Percentiles rank a stretch among this genome's conserved stretches.
phyloP scores from a whole-genome alignment of 371 early-diverging fungal species.

The Umbelopsis sp. region DNA sequence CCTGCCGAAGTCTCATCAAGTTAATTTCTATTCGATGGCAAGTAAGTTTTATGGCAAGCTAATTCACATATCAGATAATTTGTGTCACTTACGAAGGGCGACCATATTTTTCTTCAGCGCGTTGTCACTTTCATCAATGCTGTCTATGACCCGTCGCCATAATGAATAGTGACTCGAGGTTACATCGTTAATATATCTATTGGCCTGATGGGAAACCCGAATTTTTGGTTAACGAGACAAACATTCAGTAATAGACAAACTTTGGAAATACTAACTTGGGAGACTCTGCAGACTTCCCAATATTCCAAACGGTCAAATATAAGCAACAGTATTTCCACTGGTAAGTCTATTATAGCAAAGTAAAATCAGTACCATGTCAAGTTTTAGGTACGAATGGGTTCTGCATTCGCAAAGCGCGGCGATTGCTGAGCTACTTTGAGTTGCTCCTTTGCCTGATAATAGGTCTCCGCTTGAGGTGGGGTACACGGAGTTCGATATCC shows the following conservation, averaged over 20 bases:
- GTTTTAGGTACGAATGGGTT: background rate
- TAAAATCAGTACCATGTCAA: background rate
- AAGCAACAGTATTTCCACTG: slow-evolving; percentile 8
- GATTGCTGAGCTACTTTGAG: background rate
- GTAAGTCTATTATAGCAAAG: background rate
- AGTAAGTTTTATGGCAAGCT: background rate
- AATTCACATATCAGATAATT: background rate
- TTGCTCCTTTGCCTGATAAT: background rate
- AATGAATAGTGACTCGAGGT: slow-evolving; percentile 16
- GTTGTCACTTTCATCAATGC: slow-evolving; percentile 11
- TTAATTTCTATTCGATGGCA: slow-evolving; percentile 3
- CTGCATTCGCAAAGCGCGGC: background rate
- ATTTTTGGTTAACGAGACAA: background rate
- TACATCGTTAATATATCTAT: slow-evolving; percentile 15
- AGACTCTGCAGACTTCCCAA: slow-evolving; percentile 15
- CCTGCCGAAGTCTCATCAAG: slow-evolving; percentile 14
- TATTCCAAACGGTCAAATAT: slow-evolving; percentile 13
- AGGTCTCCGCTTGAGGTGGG: background rate
- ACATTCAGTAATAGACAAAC: too few species aligned
- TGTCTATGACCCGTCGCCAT: slow-evolving; percentile 15
- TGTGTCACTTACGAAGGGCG: slow-evolving; percentile 9
- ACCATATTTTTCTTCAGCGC: slow-evolving; percentile 14
- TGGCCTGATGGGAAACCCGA: background rate
- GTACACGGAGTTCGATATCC: slow-evolving; percentile 9
- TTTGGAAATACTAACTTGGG: slow-evolving; percentile 2